Evolutionary conservation across 2,329 filamentous ascomycete genomes (phyloP), one percentile per base, ranked within the genome.

Genomic region (Fusarium anthophilum): DNA sequence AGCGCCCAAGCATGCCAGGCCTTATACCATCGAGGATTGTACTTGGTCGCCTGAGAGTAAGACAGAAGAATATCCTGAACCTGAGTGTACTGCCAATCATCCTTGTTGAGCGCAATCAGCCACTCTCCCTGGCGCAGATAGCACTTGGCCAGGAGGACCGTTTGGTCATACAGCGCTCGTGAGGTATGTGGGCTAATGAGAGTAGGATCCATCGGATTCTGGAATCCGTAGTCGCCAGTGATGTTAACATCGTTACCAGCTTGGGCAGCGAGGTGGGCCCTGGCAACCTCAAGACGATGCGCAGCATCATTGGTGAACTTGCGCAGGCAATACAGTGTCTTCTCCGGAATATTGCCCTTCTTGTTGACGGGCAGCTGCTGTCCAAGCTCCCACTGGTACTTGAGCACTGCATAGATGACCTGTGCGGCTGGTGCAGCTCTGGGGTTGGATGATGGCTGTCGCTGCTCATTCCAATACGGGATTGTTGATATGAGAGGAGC

Each of bases 1-100:
- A 99, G 84, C 17, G 96, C 97, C 96, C 96, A 99, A 0, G 96
- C 94, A 83, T 99, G 96, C 96, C 96, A 99, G 13, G 97, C 96
- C 84, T 99, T 99, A 86, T 99, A 99, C 91, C 96, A 99, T 70
- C 92, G 91, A 39, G 94, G 92, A 81, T 99, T 97, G 84, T 97
- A 98, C 67, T 94, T 92, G 5, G 96, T 99, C 3, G 97, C 97
- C 67, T 95, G 92, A 24, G 92, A 91, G 82, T 98, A 99, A 4
- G 96, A 95, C n/a, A 91, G 89, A 30, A 99, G 86, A 66, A 99
- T 95, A 60, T 98, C 96, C 58, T 93, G 90, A 8, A 98, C 94
- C 74, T 94, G 92, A 14, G 94, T 92, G 72, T 94, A 91, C 73
- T 94, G 92, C 97, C 96, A 99, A 74, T 96, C 92, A 59, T 95